A percentile compares a stretch with the other conserved stretches of the same genome.
Conservation (phyloP, 208 protist genomes). For the Trypanosomatidae sp. region DNA sequence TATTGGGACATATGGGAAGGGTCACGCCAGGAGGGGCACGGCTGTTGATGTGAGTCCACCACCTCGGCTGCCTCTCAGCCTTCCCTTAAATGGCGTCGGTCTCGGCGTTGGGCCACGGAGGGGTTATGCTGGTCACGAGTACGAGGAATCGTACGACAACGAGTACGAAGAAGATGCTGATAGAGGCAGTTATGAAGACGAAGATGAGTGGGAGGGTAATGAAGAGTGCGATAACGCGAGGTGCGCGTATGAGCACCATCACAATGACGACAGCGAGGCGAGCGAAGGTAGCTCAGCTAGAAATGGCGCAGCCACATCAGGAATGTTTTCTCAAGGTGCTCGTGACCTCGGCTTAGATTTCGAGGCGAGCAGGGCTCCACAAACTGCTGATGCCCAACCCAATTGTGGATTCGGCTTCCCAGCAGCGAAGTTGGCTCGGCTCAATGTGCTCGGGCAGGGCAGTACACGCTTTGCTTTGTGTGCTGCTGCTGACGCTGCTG, state of each 20-base stretch:
- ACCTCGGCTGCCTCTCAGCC: constrained; percentile 7
- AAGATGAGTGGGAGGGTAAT: neutral
- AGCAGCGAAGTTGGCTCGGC: neutral
- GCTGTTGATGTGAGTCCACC: constrained; percentile 8
- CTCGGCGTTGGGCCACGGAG: too few relatives aligned
- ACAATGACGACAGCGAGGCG: neutral
- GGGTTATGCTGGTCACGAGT: neutral
- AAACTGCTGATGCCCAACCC: neutral
- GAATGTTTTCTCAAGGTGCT: neutral
- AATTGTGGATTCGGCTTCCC: too few relatives aligned
- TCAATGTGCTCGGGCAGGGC: neutral
- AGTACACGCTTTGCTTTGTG: neutral
- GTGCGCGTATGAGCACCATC: neutral
- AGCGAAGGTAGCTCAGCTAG: neutral
- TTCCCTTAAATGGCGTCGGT: neutral
- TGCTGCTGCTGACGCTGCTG: neutral
- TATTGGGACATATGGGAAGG: neutral
- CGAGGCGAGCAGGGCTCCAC: neutral
- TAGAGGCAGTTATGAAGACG: neutral
- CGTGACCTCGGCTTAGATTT: constrained; percentile 4
- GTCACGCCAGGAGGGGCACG: neutral
- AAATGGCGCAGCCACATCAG: neutral
- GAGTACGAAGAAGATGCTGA: neutral
- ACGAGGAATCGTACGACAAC: neutral
- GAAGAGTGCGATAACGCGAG: neutral